Conservation (phyloP, 768 basidiomycete genomes). For the Cubamyces sp. region DNA sequence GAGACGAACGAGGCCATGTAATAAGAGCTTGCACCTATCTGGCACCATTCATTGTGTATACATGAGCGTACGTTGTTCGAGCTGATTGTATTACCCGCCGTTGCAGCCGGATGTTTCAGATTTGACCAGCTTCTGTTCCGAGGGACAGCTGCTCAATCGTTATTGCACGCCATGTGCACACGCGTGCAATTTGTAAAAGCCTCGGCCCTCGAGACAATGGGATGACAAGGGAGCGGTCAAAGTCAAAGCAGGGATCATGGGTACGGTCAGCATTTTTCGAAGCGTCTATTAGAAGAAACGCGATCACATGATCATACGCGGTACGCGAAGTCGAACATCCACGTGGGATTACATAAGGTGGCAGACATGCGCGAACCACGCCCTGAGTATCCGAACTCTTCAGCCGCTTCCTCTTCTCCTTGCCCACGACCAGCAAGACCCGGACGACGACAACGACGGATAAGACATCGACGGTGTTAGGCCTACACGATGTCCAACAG, state of each 20-base stretch:
- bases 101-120: too few species aligned
- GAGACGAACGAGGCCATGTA: too few species aligned
- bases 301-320: slow-evolving; percentile 32
- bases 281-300: not conserved
- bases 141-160: too few species aligned
- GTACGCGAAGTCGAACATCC: slow-evolving; percentile 30
- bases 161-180: too few species aligned
- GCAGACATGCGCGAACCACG: slow-evolving; percentile 28
- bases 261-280: not conserved
- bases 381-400: not conserved
- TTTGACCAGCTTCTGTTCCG: too few species aligned
- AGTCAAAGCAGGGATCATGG: not conserved
- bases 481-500: slow-evolving; percentile 34
- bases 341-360: slow-evolving; percentile 30
- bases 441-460: slow-evolving; percentile 14
- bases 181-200: too few species aligned
- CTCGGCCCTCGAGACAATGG: too few species aligned
- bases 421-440: slow-evolving; percentile 16
- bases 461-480: slow-evolving; percentile 36
- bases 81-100: too few species aligned
- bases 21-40: too few species aligned
- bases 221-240: not conserved
- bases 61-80: too few species aligned
- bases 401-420: not conserved
- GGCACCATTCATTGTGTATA: too few species aligned